A percentile compares a stretch with the other conserved stretches of the same genome.
phyloP scores from a whole-genome alignment of 2,329 filamentous ascomycete genomes.

The Colletotrichum sp. region DNA sequence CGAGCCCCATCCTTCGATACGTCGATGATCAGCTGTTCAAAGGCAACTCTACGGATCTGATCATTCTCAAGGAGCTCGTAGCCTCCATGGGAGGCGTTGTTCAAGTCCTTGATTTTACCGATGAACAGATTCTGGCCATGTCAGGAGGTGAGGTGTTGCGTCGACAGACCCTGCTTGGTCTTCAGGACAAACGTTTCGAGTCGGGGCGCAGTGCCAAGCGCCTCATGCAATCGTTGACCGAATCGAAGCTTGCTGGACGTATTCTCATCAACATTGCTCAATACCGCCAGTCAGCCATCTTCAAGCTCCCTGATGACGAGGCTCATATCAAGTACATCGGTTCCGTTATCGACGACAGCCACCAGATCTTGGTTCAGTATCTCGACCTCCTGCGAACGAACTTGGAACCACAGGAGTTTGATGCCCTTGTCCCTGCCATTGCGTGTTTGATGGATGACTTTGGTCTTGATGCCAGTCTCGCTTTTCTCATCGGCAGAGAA shows the following conservation, averaged over 20 bases:
- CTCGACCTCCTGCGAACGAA: constrained; percentile 87
- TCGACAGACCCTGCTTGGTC: constrained; percentile 77
- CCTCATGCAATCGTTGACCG: constrained; percentile 78
- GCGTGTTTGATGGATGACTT: constrained; percentile 77
- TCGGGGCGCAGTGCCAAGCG: constrained; percentile 77
- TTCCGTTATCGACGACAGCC: constrained; percentile 88
- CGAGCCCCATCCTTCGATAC: constrained; percentile 86
- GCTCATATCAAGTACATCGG: constrained; percentile 89
- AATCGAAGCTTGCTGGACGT: constrained; percentile 79
- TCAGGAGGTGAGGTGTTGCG: constrained; percentile 83
- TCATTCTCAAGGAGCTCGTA: constrained; percentile 89
- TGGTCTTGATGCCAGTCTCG: constrained; percentile 78
- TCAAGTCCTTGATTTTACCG: constrained; percentile 85
- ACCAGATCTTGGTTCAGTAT: constrained; percentile 85
- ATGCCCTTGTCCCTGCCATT: constrained; percentile 77
- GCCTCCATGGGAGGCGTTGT: constrained; percentile 93
- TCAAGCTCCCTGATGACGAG: constrained; percentile 71
- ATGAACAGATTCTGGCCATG: constrained; percentile 86
- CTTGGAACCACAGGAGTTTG: constrained; percentile 77
- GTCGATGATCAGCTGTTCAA: constrained; percentile 82
- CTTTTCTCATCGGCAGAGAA: constrained; percentile 82
- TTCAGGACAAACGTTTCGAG: constrained; percentile 83
- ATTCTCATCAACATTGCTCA: constrained; percentile 91
- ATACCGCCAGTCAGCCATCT: constrained; percentile 86
- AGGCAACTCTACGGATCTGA: constrained; percentile 88